phyloP scores from a whole-genome alignment of 148 eudicot genomes.

The Rhododendron williamsianum region DNA sequence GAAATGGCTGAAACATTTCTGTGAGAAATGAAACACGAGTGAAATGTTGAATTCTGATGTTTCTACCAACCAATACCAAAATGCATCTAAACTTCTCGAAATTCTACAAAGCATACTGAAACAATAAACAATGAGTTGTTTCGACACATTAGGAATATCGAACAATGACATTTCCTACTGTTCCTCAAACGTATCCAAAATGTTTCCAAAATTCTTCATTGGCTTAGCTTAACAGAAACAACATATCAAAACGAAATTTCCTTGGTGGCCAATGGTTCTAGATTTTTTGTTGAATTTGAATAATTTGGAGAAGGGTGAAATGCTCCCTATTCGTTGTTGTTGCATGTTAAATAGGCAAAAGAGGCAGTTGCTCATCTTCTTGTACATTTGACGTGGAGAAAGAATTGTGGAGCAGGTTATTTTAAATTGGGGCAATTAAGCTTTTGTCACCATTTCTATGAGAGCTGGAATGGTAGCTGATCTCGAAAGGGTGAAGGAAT shows the following conservation, averaged over 20 bases:
- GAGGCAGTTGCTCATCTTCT: neutral
- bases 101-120: neutral
- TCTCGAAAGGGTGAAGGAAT: neutral
- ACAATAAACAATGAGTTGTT: neutral
- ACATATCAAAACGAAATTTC: neutral
- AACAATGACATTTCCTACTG: neutral
- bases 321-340: neutral
- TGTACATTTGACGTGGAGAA: neutral
- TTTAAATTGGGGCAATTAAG: neutral
- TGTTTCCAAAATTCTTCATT: neutral
- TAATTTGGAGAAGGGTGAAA: neutral
- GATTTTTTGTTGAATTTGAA: neutral
- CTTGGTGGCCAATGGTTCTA: neutral
- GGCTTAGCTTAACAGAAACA: neutral
- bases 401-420: neutral
- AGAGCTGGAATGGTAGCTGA: neutral
- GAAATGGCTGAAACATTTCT: neutral
- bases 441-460: neutral
- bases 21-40: neutral
- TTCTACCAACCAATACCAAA: neutral
- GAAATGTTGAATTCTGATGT: neutral
- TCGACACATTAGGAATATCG: neutral
- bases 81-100: neutral
- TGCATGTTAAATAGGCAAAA: neutral
- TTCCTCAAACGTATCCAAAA: neutral